These are phyloP conservation scores for Thermoascus crustaceus DNA, from an alignment of 2,329 filamentous ascomycete genomes.

Conservation along the genomic window DNA sequence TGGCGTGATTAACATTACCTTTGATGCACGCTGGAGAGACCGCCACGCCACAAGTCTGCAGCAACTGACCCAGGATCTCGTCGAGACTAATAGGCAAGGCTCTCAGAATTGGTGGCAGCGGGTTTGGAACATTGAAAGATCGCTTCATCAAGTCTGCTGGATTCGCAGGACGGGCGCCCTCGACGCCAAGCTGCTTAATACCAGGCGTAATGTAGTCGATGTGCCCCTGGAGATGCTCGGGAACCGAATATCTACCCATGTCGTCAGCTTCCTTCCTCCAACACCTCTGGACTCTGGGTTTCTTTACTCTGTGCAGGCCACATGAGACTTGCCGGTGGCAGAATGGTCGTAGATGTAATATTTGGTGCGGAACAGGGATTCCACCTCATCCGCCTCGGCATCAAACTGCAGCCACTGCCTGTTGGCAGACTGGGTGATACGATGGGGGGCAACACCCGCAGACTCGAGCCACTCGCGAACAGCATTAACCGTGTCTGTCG, in stretches of 20 bases:
- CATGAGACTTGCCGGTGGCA: constrained; percentile 21
- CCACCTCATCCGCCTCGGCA: constrained; percentile 28
- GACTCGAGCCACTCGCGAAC: constrained; percentile 23
- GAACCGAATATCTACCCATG: constrained; percentile 20
- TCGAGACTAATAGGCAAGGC: constrained; percentile 17
- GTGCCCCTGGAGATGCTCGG: constrained; percentile 19
- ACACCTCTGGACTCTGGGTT: neutral
- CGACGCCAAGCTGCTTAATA: constrained; percentile 24
- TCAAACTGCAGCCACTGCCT: constrained; percentile 37
- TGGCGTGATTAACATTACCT: constrained; percentile 13
- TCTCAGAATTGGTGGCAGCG: constrained; percentile 17
- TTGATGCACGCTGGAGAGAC: constrained; percentile 37
- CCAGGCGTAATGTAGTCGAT: constrained; percentile 28
- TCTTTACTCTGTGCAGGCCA: constrained; percentile 35
- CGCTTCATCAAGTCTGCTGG: constrained; percentile 20
- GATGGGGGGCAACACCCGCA: constrained; percentile 17
- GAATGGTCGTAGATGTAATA: constrained; percentile 32
- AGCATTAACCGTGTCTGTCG: constrained; percentile 17
- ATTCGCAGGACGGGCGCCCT: constrained; percentile 9
- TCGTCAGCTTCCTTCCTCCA: constrained; percentile 3
- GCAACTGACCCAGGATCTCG: constrained; percentile 10
- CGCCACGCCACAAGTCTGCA: constrained; percentile 20
- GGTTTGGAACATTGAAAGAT: constrained; percentile 10
- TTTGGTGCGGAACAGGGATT: constrained; percentile 30
- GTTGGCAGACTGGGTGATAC: constrained; percentile 22